These are phyloP conservation scores for Xylaria castorea DNA, from an alignment of 495 filamentous ascomycete species.

Conservation along the genomic window DNA sequence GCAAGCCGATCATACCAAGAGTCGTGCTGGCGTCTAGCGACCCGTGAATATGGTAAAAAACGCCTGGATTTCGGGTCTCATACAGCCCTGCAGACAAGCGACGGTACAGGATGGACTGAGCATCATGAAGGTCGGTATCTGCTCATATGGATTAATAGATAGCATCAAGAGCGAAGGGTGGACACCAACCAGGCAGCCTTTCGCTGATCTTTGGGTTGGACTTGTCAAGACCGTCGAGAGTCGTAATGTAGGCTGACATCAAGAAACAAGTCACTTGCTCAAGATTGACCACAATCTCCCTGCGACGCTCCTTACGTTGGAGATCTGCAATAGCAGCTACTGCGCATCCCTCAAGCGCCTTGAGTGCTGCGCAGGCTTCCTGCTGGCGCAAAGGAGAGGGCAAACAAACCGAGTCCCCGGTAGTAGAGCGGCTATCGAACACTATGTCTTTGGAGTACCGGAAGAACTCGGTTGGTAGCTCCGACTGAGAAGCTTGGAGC, in stretches of 20 bases:
- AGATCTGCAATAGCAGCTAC: slow-evolving; percentile 69
- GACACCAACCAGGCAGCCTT: slow-evolving; percentile 64
- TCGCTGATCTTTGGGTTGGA: slow-evolving; percentile 63
- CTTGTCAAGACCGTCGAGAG: slow-evolving; percentile 73
- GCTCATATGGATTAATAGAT: slow-evolving; percentile 10
- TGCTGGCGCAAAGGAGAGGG: slow-evolving; percentile 76
- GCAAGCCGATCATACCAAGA: slow-evolving; percentile 74
- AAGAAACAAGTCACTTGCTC: slow-evolving; percentile 71
- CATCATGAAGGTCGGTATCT: slow-evolving; percentile 75
- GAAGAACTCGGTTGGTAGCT: slow-evolving; percentile 44
- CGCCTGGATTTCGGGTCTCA: slow-evolving; percentile 65
- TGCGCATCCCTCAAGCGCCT: slow-evolving; percentile 72
- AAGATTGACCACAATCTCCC: slow-evolving; percentile 63
- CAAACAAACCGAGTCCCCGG: slow-evolving; percentile 49
- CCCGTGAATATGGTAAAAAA: slow-evolving; percentile 81
- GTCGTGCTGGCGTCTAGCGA: slow-evolving; percentile 74
- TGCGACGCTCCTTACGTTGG: slow-evolving; percentile 41
- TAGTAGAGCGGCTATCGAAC: slow-evolving; percentile 40
- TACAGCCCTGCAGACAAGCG: slow-evolving; percentile 80
- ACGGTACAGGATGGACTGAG: slow-evolving; percentile 75
- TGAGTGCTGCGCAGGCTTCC: slow-evolving; percentile 70
- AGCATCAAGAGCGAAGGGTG: slow-evolving; percentile 4
- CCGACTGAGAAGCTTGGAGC: slow-evolving; percentile 30
- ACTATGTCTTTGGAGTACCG: slow-evolving; percentile 35
- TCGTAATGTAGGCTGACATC: slow-evolving; percentile 75